Base-by-base conservation (phyloP, 805 yeast species). In the Candida silvicultrix region DNA sequence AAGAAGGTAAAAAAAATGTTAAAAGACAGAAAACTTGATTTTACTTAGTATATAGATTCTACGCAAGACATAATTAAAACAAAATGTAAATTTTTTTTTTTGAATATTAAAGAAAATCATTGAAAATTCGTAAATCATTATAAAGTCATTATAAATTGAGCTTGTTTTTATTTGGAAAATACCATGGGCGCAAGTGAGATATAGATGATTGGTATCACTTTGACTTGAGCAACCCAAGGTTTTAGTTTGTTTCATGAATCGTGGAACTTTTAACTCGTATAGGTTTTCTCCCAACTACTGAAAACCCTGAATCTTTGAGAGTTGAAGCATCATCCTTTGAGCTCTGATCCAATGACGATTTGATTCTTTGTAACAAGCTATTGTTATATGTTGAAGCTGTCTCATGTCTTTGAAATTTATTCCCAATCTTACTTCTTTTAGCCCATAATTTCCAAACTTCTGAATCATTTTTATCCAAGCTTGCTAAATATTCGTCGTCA, bases 11-110 rank as follows among this genome's bases (percentile, higher is more conserved):
- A 20, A 63, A 62, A 29, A 63, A 57, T 42, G 53, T 54, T 25
- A 67, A 60, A 47, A 64, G 58, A 46, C 60, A 51, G 38, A 56
- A 45, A 47, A 31, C 48, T 10, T 53, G 42, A 45, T 40, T 22
- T 41, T 23, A 38, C n/a, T n/a, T n/a, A n/a, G n/a, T n/a, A n/a
- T n/a, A n/a, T n/a, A n/a, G n/a, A n/a, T n/a, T n/a, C n/a, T n/a
- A n/a, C n/a, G n/a, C n/a, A n/a, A n/a, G n/a, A n/a, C n/a, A n/a
- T n/a, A n/a, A n/a, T n/a, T n/a, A n/a, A n/a, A n/a, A n/a, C n/a
- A n/a, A n/a, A n/a, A n/a, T n/a, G n/a, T n/a, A n/a, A n/a, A n/a
- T n/a, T n/a, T n/a, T n/a, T n/a, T 11, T 20, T n/a, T n/a, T n/a
- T 41, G 9, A 38, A n/a, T 32, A 32, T 28, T n/a, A 3, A 32